phyloP scores from a whole-genome alignment of 169 alveolate species.

The Plasmodium inui region DNA sequence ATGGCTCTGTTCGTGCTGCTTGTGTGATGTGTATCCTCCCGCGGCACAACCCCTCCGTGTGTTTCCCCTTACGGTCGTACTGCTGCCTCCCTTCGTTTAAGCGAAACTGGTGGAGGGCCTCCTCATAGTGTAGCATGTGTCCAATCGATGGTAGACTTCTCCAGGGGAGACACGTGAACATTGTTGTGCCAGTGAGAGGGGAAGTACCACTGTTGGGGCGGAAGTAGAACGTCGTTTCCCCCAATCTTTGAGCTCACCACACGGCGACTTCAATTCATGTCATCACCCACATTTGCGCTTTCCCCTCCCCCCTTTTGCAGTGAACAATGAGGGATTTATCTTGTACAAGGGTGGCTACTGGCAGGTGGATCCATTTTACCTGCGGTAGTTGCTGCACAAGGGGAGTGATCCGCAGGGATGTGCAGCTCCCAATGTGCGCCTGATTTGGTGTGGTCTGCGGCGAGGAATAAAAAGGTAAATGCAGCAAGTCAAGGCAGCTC shows the following conservation, averaged over 20 bases:
- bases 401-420: background rate
- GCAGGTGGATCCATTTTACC: conserved; percentile 63
- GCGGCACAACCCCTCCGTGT: background rate
- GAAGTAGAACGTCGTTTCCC: background rate
- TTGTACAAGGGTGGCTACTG: conserved; percentile 61
- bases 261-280: background rate
- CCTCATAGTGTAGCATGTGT: background rate
- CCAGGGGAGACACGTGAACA: background rate
- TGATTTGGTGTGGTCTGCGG: background rate
- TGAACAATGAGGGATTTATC: conserved; percentile 67
- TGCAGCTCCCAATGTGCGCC: background rate
- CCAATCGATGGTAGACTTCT: background rate
- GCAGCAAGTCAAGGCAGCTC: background rate
- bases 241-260: background rate
- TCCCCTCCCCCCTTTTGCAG: conserved; percentile 12
- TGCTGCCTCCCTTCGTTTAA: background rate
- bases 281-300: background rate
- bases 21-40: background rate
- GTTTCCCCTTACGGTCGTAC: background rate
- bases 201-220: background rate
- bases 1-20: background rate
- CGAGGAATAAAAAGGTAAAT: background rate
- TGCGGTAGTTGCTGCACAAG: background rate
- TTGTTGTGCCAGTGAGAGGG: background rate
- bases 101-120: background rate